These are phyloP conservation scores for Podila minutissima DNA, from an alignment of 192 early-diverging fungal species.

Conservation along the genomic window DNA sequence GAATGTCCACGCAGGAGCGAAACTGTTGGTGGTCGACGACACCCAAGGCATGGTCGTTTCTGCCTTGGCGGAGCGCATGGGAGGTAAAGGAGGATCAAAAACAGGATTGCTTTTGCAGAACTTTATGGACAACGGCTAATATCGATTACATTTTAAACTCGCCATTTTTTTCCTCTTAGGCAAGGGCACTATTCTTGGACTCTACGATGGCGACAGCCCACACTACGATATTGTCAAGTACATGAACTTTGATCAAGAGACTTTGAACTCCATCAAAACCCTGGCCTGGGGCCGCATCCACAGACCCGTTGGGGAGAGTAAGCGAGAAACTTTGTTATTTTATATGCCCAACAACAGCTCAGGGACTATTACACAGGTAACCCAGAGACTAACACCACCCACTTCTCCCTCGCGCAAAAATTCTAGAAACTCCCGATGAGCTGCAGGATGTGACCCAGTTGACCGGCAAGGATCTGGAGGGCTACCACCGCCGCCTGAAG, in stretches of 20 bases:
- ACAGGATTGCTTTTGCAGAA: too few relatives aligned
- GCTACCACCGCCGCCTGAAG: slow-evolving; percentile 63
- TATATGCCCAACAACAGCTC: not conserved
- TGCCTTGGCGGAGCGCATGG: slow-evolving; percentile 86
- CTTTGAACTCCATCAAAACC: slow-evolving; percentile 63
- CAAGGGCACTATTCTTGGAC: slow-evolving; percentile 69
- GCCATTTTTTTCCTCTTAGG: slow-evolving; percentile 20
- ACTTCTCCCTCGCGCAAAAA: not conserved
- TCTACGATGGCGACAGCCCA: slow-evolving; percentile 79
- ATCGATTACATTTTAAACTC: too few relatives aligned
- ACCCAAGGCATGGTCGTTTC: slow-evolving; percentile 85
- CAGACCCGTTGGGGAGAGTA: slow-evolving; percentile 66
- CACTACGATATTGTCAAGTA: slow-evolving; percentile 81
- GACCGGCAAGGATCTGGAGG: slow-evolving; percentile 59
- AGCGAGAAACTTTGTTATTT: slow-evolving; percentile 8
- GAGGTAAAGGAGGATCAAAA: slow-evolving; percentile 23
- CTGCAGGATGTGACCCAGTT: slow-evolving; percentile 62
- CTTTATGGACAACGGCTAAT: too few relatives aligned
- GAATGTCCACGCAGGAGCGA: slow-evolving; percentile 79
- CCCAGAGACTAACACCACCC: not conserved
- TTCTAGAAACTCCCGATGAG: slow-evolving; percentile 57
- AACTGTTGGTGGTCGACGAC: slow-evolving; percentile 89
- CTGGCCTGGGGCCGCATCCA: slow-evolving; percentile 80
- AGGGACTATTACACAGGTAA: not conserved
- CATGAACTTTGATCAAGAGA: slow-evolving; percentile 74